Conservation (phyloP, 2,329 filamentous ascomycete species). For the Metarhizium humberi region DNA sequence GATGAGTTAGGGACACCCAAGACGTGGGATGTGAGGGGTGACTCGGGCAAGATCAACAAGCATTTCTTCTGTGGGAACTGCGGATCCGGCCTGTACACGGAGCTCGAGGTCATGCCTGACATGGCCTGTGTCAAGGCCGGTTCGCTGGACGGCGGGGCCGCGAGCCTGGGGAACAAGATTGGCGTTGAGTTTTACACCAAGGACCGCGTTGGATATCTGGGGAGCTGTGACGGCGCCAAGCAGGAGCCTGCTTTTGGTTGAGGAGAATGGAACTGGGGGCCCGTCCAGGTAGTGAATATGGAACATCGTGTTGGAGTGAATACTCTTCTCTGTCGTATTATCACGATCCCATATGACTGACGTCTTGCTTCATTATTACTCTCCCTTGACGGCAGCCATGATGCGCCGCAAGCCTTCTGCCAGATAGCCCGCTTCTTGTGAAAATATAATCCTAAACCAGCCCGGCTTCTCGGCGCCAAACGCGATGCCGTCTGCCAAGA, state of each 20-base stretch:
- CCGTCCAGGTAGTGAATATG: neutral
- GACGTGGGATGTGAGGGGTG: slow-evolving; percentile 35
- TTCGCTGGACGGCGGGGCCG: slow-evolving; percentile 36
- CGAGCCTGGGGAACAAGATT: slow-evolving; percentile 31
- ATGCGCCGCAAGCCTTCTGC: slow-evolving; percentile 13
- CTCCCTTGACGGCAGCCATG: slow-evolving; percentile 4
- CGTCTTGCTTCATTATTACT: neutral
- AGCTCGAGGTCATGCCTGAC: slow-evolving; percentile 43
- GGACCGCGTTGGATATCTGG: slow-evolving; percentile 36
- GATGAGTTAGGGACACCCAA: slow-evolving; percentile 31
- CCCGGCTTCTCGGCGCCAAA: slow-evolving; percentile 29
- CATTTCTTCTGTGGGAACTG: slow-evolving; percentile 46
- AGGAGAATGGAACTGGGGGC: neutral
- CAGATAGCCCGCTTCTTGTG: slow-evolving; percentile 21
- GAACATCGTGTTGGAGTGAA: neutral
- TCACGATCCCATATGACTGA: too few relatives aligned
- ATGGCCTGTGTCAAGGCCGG: slow-evolving; percentile 42
- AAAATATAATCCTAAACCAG: slow-evolving; percentile 31
- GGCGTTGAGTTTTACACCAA: slow-evolving; percentile 44
- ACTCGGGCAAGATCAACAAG: slow-evolving; percentile 43
- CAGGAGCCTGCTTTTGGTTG: slow-evolving; percentile 7
- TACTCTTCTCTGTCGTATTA: neutral
- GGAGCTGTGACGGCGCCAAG: slow-evolving; percentile 22
- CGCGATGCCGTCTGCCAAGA: slow-evolving; percentile 24
- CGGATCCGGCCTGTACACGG: slow-evolving; percentile 40